These are phyloP conservation scores for Lactarius sanguifluus DNA, from an alignment of 768 basidiomycete genomes.

Conservation along the genomic window DNA sequence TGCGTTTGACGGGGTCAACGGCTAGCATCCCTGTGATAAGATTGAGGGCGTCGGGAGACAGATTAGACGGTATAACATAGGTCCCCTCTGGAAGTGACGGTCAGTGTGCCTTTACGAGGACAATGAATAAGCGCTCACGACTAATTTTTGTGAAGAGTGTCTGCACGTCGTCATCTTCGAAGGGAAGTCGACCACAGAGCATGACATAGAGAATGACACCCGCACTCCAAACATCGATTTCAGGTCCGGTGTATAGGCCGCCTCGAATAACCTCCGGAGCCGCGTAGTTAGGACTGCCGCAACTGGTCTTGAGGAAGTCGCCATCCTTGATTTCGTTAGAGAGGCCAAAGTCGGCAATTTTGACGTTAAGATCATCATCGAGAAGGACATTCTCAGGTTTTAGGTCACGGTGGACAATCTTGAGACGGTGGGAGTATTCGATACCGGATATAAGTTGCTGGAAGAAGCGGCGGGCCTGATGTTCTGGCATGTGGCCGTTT, in stretches of 20 bases:
- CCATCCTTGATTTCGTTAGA: constrained; percentile 96
- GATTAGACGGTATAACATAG: constrained; percentile 80
- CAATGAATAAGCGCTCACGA: constrained; percentile 46
- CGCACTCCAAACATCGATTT: constrained; percentile 98
- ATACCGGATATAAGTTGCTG: constrained; percentile 98
- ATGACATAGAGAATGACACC: constrained; percentile 99
- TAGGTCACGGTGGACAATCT: constrained; percentile 97
- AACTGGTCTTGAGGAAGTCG: constrained; percentile 95
- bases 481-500: constrained; percentile 89
- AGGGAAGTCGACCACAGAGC: constrained; percentile 92
- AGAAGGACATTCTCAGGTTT: constrained; percentile 96
- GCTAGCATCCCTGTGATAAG: constrained; percentile 89
- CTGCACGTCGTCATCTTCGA: constrained; percentile 96
- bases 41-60: constrained; percentile 72
- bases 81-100: constrained; percentile 62
- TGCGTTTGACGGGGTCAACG: constrained; percentile 92
- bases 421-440: constrained; percentile 93
- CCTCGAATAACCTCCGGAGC: constrained; percentile 98
- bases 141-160: constrained; percentile 92
- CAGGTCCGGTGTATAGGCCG: constrained; percentile 92
- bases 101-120: constrained; percentile 12
- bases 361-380: constrained; percentile 84
- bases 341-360: constrained; percentile 99
- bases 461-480: constrained; percentile 89
- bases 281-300: constrained; percentile 98